Evolutionary conservation across 23 red algal species (phyloP), one percentile per base, ranked within the genome.

Genomic region (Gracilaria domingensis): DNA sequence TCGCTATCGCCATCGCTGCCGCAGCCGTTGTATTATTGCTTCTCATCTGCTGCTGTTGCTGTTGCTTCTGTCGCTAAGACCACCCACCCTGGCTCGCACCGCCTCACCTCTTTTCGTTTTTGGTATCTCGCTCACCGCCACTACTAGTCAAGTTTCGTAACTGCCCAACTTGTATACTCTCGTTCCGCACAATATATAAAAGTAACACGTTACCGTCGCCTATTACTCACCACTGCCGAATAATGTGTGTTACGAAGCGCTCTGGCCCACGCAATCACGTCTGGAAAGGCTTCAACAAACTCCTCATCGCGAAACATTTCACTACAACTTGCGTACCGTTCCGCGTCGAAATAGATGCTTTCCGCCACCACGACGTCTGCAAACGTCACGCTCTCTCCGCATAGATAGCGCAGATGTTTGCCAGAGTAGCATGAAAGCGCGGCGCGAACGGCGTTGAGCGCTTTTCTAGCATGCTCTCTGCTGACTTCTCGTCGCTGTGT

Each of bases 301-400:
- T 80, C 54, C 0, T 81, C 76, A 51, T 90, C 87, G 39, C 74
- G 36, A 24, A 65, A 90, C 54, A 90, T 24, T 36, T 90, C 16
- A 21, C 71, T 75, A 24, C 29, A 65, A 18, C 23, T 81, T 9
- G 23, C 57, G 44, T 80, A 58, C 38, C 74, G 66, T 9, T 66
- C 56, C 16, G 13, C n/a, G 33, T 90, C 87, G 51, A 90, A 90
- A 42, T 66, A 81, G 47, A 90, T 76, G 73, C 73, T 67, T 39
- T 90, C 74, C 53, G 74, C 87, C 54, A 90, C 74, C 47, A 90
- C 75, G 14, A 90, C 77, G 42, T 90, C 87, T 8, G 87, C 87
- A 67, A 77, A 90, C 32, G 87, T 90, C 36, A 90, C 50, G 64
- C 34, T 28, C 66, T 69, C 29, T 1, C 74, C 87, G 71, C 73